A percentile compares a stretch with the other conserved stretches of the same genome.
These are phyloP conservation scores for Tolypocladium guangdongense DNA, from an alignment of 2,329 filamentous ascomycete species.

Conservation along the genomic window DNA sequence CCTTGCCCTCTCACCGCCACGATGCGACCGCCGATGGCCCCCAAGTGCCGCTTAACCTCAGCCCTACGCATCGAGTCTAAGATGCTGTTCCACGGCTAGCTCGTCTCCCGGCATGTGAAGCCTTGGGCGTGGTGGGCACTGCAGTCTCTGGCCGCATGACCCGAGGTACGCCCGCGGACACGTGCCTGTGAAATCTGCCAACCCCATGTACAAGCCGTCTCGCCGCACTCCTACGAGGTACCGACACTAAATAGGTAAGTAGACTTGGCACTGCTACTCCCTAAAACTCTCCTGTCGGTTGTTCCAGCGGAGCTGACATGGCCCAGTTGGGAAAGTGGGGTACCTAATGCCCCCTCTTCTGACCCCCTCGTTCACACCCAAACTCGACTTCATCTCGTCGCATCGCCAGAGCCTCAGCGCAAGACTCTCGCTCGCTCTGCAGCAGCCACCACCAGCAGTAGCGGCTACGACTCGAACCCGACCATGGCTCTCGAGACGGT, in stretches of 20 bases:
- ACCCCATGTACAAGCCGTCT: not conserved
- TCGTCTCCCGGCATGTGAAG: not conserved
- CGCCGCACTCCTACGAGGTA: not conserved
- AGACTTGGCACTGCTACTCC: not conserved
- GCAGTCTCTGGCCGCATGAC: not conserved
- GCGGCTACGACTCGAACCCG: not conserved
- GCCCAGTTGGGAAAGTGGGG: not conserved
- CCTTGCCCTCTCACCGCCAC: not conserved
- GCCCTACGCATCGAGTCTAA: not conserved
- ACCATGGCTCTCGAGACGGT: conserved; percentile 53
- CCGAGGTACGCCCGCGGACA: not conserved
- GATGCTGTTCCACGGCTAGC: not conserved
- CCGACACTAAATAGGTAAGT: no score
- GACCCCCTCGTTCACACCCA: not conserved
- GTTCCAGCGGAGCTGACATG: not conserved
- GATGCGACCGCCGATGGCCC: not conserved
- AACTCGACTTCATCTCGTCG: not conserved
- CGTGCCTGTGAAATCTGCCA: not conserved
- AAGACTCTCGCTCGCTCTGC: not conserved
- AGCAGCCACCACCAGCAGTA: not conserved
- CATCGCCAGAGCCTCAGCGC: not conserved
- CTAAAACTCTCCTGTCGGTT: not conserved
- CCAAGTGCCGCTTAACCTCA: not conserved
- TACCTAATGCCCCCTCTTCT: not conserved
- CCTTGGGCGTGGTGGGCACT: not conserved